A percentile compares a stretch with the other conserved stretches of the same genome.
Evolutionary conservation across 2,329 filamentous ascomycete species (phyloP).

Genomic region (Fusarium sp.): DNA sequence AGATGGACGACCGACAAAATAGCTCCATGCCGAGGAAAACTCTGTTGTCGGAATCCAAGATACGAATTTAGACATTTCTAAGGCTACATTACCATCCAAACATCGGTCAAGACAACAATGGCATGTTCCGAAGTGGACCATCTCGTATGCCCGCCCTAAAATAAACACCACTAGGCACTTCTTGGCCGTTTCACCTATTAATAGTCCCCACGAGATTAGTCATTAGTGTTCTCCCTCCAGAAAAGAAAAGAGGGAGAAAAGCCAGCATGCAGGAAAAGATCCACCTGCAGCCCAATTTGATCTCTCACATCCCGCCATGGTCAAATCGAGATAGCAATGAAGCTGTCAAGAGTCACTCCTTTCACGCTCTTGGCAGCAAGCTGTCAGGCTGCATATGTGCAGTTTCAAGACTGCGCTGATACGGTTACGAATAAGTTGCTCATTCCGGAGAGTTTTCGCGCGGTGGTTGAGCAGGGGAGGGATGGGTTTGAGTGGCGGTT

Average conservation of each 20-base stretch:
- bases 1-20: accelerated
- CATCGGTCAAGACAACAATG: not conserved
- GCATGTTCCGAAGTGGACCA: not conserved
- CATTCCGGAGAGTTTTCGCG: conserved; percentile 18
- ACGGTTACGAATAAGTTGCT: not conserved
- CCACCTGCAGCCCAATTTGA: conserved; percentile 21
- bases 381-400: conserved; percentile 18
- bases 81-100: not conserved
- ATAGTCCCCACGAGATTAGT: conserved; percentile 11
- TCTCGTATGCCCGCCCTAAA: not conserved
- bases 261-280: not conserved
- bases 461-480: not conserved
- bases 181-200: conserved; percentile 1
- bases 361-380: not conserved
- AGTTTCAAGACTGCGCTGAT: conserved; percentile 20
- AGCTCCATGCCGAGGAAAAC: accelerated
- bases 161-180: not conserved
- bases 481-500: conserved; percentile 2
- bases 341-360: conserved; percentile 7
- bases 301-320: conserved; percentile 18
- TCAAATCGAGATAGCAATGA: conserved; percentile 12
- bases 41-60: accelerated
- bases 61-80: not conserved
- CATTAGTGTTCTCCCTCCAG: not conserved
- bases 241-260: not conserved